phyloP scores from a whole-genome alignment of 164 flowering plant genomes.

The Nymphaea thermarum region DNA sequence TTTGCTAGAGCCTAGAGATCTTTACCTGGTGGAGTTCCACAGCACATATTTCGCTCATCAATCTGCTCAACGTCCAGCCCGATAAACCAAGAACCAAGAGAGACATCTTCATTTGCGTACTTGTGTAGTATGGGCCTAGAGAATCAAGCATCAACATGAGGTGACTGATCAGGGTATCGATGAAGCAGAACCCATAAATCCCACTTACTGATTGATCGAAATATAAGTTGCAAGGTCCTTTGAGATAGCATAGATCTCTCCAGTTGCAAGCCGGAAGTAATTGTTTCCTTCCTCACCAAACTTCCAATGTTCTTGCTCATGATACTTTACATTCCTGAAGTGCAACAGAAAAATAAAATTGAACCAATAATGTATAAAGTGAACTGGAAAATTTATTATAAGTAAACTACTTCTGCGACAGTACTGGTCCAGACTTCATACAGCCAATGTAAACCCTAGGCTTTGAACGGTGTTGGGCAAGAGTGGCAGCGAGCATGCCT shows the following conservation, averaged over 20 bases:
- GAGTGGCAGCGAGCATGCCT: conserved; percentile 80
- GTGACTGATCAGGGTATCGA: neutral
- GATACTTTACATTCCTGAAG: conserved; percentile 65
- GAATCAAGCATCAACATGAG: neutral
- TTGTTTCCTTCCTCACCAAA: conserved; percentile 88
- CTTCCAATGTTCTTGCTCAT: conserved; percentile 87
- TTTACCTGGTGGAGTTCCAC: conserved; percentile 86
- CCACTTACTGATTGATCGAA: conserved; percentile 68
- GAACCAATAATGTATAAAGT: conserved; percentile 7
- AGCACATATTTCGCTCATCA: conserved; percentile 80
- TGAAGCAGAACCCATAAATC: neutral
- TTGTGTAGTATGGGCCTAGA: conserved; percentile 70
- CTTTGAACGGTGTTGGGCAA: conserved; percentile 72
- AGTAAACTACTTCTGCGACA: conserved; percentile 58
- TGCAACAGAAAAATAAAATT: neutral
- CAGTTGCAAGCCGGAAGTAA: conserved; percentile 88
- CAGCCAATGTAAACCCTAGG: conserved; percentile 89
- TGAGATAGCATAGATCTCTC: conserved; percentile 80
- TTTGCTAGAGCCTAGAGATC: neutral
- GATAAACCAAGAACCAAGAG: conserved; percentile 89
- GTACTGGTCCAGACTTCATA: conserved; percentile 98
- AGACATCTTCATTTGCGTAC: conserved; percentile 87
- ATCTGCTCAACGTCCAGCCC: conserved; percentile 87
- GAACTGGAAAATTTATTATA: neutral
- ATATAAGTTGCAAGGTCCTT: conserved; percentile 79